A percentile compares a stretch with the other conserved stretches of the same genome.
Conservation (phyloP, 164 flowering plant genomes). For the Umbilicus rupestris region DNA sequence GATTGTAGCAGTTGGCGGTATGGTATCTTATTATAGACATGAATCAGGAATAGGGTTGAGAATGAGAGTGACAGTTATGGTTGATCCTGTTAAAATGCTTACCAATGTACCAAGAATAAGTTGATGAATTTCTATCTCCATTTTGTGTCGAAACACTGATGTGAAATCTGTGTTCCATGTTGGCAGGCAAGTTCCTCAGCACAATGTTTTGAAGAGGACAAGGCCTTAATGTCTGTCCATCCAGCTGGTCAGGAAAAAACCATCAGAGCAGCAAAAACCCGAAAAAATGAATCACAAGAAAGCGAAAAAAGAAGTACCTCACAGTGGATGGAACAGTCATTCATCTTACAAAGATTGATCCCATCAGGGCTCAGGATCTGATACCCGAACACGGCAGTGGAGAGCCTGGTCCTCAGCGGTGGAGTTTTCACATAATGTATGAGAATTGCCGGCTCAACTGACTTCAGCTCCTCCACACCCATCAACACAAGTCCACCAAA, state of each 20-base stretch:
- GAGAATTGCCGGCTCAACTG: constrained; percentile 24
- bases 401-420: constrained; percentile 24
- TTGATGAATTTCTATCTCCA: constrained; percentile 38
- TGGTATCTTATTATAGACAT: constrained; percentile 34
- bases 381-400: constrained; percentile 35
- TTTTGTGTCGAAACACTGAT: constrained; percentile 28
- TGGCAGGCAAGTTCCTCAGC: constrained; percentile 32
- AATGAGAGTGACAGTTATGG: neutral
- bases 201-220: constrained; percentile 27
- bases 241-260: constrained; percentile 34
- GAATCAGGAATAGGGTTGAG: neutral
- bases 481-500: constrained; percentile 15
- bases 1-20: constrained; percentile 45
- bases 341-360: constrained; percentile 24
- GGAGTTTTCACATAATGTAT: constrained; percentile 33
- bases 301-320: constrained; percentile 23
- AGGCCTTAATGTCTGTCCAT: constrained; percentile 30
- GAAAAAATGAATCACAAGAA: neutral
- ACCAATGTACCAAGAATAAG: constrained; percentile 60
- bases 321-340: constrained; percentile 32
- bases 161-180: constrained; percentile 32
- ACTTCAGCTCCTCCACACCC: constrained; percentile 6
- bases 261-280: neutral
- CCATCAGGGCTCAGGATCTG: constrained; percentile 23
- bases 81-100: constrained; percentile 1